Evolutionary conservation across 352 stramenopile genomes (phyloP).

Genomic region (Phytopythium boreale): DNA sequence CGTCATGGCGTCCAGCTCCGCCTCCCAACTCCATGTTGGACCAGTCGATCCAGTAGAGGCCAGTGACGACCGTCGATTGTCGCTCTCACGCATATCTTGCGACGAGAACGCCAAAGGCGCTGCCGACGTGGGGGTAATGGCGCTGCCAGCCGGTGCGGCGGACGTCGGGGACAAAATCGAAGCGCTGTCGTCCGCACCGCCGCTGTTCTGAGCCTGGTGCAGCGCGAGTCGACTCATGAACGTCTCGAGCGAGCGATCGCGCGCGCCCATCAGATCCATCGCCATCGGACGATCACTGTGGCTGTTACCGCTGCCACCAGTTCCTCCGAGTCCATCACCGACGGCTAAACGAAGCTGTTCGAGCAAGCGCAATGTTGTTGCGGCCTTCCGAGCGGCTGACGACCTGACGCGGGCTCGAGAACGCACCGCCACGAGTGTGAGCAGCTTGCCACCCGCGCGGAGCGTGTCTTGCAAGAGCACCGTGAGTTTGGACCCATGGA

Average conservation of each 20-base stretch:
- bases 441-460: slow-evolving; percentile 56
- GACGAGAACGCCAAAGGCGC: slow-evolving; percentile 38
- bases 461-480: slow-evolving; percentile 74
- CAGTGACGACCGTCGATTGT: background rate
- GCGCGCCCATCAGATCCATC: slow-evolving; percentile 9
- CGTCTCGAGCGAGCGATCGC: slow-evolving; percentile 53
- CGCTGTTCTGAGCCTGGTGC: slow-evolving; percentile 17
- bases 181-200: background rate
- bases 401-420: slow-evolving; percentile 4
- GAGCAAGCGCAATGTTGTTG: slow-evolving; percentile 35
- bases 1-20: slow-evolving; percentile 54
- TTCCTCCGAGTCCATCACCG: slow-evolving; percentile 8
- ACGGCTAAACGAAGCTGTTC: slow-evolving; percentile 42
- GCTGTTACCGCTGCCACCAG: slow-evolving; percentile 17
- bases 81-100: slow-evolving; percentile 39
- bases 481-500: slow-evolving; percentile 79
- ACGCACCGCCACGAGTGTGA: slow-evolving; percentile 38
- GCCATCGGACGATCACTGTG: slow-evolving; percentile 8
- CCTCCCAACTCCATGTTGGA: slow-evolving; percentile 26
- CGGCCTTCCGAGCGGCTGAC: slow-evolving; percentile 11
- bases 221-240: slow-evolving; percentile 65
- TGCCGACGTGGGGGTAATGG: background rate
- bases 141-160: background rate
- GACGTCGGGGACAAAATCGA: background rate
- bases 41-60: background rate